Conservation (phyloP, 371 early-diverging fungal genomes). For the Mucor velutinosus region DNA sequence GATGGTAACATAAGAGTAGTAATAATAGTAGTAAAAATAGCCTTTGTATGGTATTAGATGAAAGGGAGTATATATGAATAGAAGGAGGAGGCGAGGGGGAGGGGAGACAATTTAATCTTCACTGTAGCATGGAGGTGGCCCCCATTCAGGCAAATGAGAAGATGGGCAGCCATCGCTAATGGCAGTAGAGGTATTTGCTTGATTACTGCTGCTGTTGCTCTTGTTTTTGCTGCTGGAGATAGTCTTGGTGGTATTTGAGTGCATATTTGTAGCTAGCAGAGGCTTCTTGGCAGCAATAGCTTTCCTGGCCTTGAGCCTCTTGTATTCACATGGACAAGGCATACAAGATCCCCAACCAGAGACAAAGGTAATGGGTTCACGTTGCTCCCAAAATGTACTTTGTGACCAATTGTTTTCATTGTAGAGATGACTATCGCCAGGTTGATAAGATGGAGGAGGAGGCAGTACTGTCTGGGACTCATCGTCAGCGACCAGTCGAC, state of each 20-base stretch:
- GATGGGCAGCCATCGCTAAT: background rate
- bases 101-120: slow-evolving; percentile 18
- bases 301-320: slow-evolving; percentile 2
- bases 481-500: slow-evolving; percentile 46
- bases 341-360: slow-evolving; percentile 36
- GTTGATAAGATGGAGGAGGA: slow-evolving; percentile 81
- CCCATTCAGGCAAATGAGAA: slow-evolving; percentile 25
- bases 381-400: slow-evolving; percentile 38
- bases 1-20: background rate
- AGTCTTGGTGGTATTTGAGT: background rate
- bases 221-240: background rate
- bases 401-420: slow-evolving; percentile 7
- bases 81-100: background rate
- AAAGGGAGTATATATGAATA: background rate
- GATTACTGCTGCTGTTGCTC: slow-evolving; percentile 7
- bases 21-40: background rate
- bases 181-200: background rate
- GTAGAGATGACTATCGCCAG: slow-evolving; percentile 46
- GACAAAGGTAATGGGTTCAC: slow-evolving; percentile 35
- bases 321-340: slow-evolving; percentile 39
- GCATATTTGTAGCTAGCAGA: background rate
- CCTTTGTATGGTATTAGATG: background rate
- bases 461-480: slow-evolving; percentile 78
- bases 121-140: slow-evolving; percentile 27
- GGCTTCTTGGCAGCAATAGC: background rate